Conservation (phyloP, 805 yeast genomes). For the Pichia nanzhaoensis region DNA sequence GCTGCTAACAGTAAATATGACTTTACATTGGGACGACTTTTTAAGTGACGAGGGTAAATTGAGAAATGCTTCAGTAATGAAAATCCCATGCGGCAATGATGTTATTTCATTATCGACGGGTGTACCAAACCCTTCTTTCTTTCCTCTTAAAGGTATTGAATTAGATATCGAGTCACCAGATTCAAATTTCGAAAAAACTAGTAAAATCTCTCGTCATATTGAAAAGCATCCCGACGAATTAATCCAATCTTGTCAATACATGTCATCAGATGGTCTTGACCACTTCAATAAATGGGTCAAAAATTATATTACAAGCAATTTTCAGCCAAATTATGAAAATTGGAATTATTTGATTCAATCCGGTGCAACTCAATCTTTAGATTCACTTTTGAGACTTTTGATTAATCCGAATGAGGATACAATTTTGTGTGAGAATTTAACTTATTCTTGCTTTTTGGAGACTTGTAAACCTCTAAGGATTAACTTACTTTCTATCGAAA, state of each 20-base stretch:
- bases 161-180: conserved; percentile 33
- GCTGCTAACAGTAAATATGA: conserved; percentile 12
- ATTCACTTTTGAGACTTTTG: conserved; percentile 72
- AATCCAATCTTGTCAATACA: conserved; percentile 46
- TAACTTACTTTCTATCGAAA: conserved; percentile 60
- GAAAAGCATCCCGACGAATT: conserved; percentile 24
- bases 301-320: conserved; percentile 38
- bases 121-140: conserved; percentile 45
- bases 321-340: conserved; percentile 41
- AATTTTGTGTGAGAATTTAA: conserved; percentile 74
- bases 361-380: conserved; percentile 92
- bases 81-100: conserved; percentile 21
- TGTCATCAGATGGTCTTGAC: conserved; percentile 41
- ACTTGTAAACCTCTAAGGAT: conserved; percentile 70
- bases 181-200: conserved; percentile 37
- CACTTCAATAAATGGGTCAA: conserved; percentile 36
- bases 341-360: conserved; percentile 69
- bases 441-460: conserved; percentile 82
- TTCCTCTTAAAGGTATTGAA: conserved; percentile 36
- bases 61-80: conserved; percentile 27
- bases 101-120: conserved; percentile 52
- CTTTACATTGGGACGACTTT: conserved; percentile 14
- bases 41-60: conserved; percentile 21
- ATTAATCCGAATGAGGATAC: conserved; percentile 66
- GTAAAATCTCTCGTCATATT: conserved; percentile 27